phyloP scores from a whole-genome alignment of 768 basidiomycete species.

The Psilocybe cyanescens region DNA sequence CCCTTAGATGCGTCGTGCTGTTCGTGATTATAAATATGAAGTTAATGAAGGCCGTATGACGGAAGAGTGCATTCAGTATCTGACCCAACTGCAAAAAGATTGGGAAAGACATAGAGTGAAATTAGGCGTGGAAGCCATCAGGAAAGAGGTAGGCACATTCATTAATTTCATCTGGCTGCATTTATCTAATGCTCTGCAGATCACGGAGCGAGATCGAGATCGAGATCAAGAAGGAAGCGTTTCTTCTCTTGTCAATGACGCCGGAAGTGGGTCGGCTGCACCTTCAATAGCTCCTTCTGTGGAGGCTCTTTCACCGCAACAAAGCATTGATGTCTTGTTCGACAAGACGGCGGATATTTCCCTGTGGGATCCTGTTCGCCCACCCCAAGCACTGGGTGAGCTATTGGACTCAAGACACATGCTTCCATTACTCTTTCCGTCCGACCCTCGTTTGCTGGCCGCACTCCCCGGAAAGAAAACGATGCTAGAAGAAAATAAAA shows the following conservation, averaged over 20 bases:
- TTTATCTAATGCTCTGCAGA: conserved; percentile 39
- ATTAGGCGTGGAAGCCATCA: conserved; percentile 81
- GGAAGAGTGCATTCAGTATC: conserved; percentile 93
- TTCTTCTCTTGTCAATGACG: conserved; percentile 52
- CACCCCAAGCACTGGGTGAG: conserved; percentile 87
- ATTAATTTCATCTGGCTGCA: neutral
- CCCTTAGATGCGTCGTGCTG: conserved; percentile 87
- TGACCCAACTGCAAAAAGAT: conserved; percentile 94
- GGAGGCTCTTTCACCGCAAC: conserved; percentile 44
- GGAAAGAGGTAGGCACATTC: conserved; percentile 66
- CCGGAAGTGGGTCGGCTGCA: conserved; percentile 32
- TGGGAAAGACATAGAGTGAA: conserved; percentile 95
- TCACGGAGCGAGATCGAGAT: conserved; percentile 71
- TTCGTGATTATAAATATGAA: conserved; percentile 93
- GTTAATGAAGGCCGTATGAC: conserved; percentile 92
- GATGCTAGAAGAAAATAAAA: conserved; percentile 33
- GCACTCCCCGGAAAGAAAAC: conserved; percentile 59
- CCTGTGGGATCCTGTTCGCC: conserved; percentile 76
- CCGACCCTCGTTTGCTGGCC: conserved; percentile 76
- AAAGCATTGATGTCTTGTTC: conserved; percentile 80
- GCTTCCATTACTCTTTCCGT: conserved; percentile 86
- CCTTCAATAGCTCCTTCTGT: conserved; percentile 39
- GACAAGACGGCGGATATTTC: conserved; percentile 67
- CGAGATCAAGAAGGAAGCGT: conserved; percentile 64
- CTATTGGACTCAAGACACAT: conserved; percentile 91